A percentile compares a stretch with the other conserved stretches of the same genome.
phyloP scores from a whole-genome alignment of 2,329 filamentous ascomycete genomes.

The Ampelomyces quisqualis region DNA sequence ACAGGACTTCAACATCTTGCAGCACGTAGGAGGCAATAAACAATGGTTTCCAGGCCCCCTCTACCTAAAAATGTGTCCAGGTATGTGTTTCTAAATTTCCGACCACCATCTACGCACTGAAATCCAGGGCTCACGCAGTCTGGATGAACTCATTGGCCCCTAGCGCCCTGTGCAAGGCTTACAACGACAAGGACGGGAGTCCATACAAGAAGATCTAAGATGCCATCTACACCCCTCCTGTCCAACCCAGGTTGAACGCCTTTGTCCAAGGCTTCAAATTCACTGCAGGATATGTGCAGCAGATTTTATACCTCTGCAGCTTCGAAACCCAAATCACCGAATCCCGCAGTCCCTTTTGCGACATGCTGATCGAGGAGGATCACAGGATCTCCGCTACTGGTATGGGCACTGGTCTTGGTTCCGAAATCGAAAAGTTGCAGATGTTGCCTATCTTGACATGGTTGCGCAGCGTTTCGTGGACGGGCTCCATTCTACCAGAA shows the following conservation, averaged over 20 bases:
- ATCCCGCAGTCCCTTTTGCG: slow-evolving; percentile 60
- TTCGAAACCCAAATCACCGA: slow-evolving; percentile 70
- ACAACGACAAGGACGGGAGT: slow-evolving; percentile 56
- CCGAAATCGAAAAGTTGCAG: slow-evolving; percentile 56
- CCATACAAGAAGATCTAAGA: slow-evolving; percentile 53
- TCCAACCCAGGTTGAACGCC: slow-evolving; percentile 56
- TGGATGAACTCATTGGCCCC: slow-evolving; percentile 65
- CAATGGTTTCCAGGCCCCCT: slow-evolving; percentile 40
- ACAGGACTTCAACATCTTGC: slow-evolving; percentile 35
- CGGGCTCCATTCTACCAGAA: slow-evolving; percentile 54
- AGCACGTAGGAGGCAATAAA: slow-evolving; percentile 45
- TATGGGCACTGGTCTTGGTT: slow-evolving; percentile 63
- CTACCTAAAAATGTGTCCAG: slow-evolving; percentile 47
- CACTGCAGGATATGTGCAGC: slow-evolving; percentile 54
- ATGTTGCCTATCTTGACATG: slow-evolving; percentile 62
- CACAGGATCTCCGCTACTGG: slow-evolving; percentile 68
- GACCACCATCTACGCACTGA: slow-evolving; percentile 61
- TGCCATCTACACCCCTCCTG: slow-evolving; percentile 54
- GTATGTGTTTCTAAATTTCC: too few species aligned
- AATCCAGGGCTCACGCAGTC: slow-evolving; percentile 54
- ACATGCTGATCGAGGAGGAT: slow-evolving; percentile 63
- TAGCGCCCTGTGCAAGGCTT: slow-evolving; percentile 63
- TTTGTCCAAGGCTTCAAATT: slow-evolving; percentile 59
- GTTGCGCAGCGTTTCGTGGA: slow-evolving; percentile 56
- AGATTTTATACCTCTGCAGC: slow-evolving; percentile 69